Evolutionary conservation across 169 alveolate species (phyloP), one percentile per base, ranked within the genome.

Genomic region (Cryptosporidium felis): DNA sequence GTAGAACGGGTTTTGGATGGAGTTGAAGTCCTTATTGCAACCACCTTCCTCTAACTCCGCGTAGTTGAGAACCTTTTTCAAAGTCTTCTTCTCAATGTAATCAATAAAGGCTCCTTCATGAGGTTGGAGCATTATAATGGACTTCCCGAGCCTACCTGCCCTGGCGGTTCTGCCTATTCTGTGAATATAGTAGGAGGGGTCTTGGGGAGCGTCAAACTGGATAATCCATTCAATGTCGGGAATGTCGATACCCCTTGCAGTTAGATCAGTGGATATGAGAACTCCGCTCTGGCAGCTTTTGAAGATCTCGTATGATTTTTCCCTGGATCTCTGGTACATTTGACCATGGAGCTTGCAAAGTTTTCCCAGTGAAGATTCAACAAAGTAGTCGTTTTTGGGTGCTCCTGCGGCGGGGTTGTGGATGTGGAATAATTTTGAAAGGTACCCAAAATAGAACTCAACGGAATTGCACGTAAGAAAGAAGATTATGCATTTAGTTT

Each of bases 191-290:
- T 89, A 90, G 67, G 93, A 95, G 40, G 95, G 95, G 60, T 93
- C 95, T 88, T 94, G 95, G 10, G 99, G 98, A 34, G 99, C 98
- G 61, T 97, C 99, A 80, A 92, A 94, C 88, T 97, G 96, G n/a
- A 97, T 81, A 56, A 97, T 95, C 96, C 97, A 94, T 63, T 94
- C 96, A 14, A 97, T 92, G 80, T 95, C 95, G 0, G 96, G 97
- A 40, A 97, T 91, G 89, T 97, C 99, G 21, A 97, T 94, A 32
- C 99, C 99, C 80, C 99, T 92, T 1, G 98, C 96, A 28, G 96
- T 89, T 23, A 97, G 90, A 91, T 97, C 98, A 4, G 99, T 97
- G n/a, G 97, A 92, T 26, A 97, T 80, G 53, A 97, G 67, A 32
- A 97, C 82, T 41, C 91, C 93, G 0, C 59, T 80, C 10, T 81